Base-by-base conservation (phyloP, 1,284 basidiomycete species). In the Boletus semigastroideus region DNA sequence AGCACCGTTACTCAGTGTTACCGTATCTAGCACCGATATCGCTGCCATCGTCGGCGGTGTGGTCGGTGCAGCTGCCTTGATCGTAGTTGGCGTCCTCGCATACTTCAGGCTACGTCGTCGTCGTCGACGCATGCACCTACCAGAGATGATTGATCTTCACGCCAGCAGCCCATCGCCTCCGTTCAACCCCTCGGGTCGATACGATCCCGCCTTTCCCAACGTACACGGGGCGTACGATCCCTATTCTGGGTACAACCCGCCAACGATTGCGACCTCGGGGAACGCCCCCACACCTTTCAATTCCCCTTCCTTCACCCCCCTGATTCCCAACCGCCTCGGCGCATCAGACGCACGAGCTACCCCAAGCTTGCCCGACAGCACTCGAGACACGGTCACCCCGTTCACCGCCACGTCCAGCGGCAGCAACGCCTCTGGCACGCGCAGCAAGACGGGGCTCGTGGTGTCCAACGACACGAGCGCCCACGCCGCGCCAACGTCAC, bases 41-140 rank as follows among this genome's bases (percentile, higher is more conserved):
- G 53, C 42, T 0, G 42, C 52, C 27, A 56, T 65, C 48, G 25
- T 57, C 1, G 61, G 59, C 16, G 47, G 53, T 27, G 61, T 55
- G 22, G 31, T 62, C 13, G 54, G 37, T 9, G 43, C 17, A 10
- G 17, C 59, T 16, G 42, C 48, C 5, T 17, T 61, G 20, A 36
- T 63, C 31, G 27, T 44, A 7, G 11, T 14, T 4, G 42, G 48
- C 25, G 13, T 45, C 25, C 31, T 61, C 17, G 52, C 28, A 12
- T 44, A 53, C 19, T n/a, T 61, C 14, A 61, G 51, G 45, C 40
- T 52, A 7, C 59, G 54, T 19, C 50, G 54, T 12, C 51, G 46
- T 17, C 49, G 48, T 22, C 20, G 34, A 9, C 46, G 34, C n/a
- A 13, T 33, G 11, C 46, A 42, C 33, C 4, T n/a, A 1, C 33